Evolutionary conservation across 805 yeast species (phyloP).

Genomic region (Kluyveromyces lactis): DNA sequence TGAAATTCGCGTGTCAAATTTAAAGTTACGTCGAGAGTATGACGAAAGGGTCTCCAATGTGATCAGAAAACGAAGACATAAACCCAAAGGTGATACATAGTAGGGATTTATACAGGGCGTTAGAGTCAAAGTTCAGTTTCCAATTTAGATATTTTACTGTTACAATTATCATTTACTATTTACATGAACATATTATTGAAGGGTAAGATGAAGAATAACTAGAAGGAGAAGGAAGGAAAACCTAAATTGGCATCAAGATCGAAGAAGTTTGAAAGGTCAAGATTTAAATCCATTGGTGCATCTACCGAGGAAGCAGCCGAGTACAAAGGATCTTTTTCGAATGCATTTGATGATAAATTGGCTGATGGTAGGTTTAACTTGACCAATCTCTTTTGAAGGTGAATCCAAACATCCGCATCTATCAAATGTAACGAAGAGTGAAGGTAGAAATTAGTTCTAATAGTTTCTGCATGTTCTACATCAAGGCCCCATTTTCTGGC

Average conservation of each 20-base stretch:
- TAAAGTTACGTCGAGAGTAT: too few species aligned
- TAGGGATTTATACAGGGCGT: too few species aligned
- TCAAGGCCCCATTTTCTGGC: conserved; percentile 6
- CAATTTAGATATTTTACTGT: too few species aligned
- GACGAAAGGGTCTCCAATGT: too few species aligned
- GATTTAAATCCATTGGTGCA: not conserved
- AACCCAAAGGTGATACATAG: too few species aligned
- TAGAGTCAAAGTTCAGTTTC: too few species aligned
- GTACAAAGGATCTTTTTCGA: not conserved
- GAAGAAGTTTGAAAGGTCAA: conserved; percentile 2
- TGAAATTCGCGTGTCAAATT: too few species aligned
- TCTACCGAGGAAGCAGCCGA: not conserved
- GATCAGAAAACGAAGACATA: too few species aligned
- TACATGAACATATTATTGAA: too few species aligned
- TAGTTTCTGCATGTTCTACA: conserved; percentile 1
- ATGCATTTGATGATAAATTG: not conserved
- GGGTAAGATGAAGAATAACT: not conserved
- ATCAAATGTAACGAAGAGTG: conserved; percentile 1
- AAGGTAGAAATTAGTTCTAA: conserved; percentile 3
- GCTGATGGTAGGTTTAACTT: not conserved
- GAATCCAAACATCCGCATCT: not conserved
- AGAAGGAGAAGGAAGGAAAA: conserved; percentile 3
- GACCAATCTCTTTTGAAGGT: not conserved
- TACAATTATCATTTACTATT: too few species aligned
- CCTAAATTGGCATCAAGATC: conserved; percentile 1